phyloP scores from a whole-genome alignment of 2,329 filamentous ascomycete species.

The Penicillium brasilianum region DNA sequence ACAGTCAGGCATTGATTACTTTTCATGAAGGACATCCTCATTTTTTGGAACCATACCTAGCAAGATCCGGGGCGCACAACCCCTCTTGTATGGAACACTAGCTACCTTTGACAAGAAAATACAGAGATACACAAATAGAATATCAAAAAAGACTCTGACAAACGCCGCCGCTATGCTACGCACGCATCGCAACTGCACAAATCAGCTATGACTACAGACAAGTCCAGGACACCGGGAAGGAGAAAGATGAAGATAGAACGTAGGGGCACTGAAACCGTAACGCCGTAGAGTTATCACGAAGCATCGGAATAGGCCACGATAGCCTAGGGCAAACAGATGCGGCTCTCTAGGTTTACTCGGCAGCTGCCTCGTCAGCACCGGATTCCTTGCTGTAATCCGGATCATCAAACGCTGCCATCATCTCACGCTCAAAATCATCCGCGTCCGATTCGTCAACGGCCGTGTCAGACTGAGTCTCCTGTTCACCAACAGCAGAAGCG shows the following conservation, averaged over 20 bases:
- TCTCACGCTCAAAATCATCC: conserved; percentile 57
- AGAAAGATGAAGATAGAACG: conserved; percentile 3
- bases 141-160: conserved; percentile 17
- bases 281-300: not conserved
- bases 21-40: conserved; percentile 3
- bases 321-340: not conserved
- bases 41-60: conserved; percentile 11
- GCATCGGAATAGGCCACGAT: not conserved
- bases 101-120: conserved; percentile 5
- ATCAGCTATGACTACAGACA: conserved; percentile 10
- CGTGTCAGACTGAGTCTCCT: not conserved
- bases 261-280: conserved; percentile 4
- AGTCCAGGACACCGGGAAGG: conserved; percentile 4
- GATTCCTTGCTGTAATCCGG: not conserved
- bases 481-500: not conserved
- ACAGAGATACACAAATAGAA: not conserved
- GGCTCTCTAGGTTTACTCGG: not conserved
- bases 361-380: not conserved
- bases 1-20: not conserved
- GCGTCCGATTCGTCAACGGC: conserved; percentile 41
- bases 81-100: conserved; percentile 8
- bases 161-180: conserved; percentile 41
- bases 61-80: not conserved
- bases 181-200: conserved; percentile 34
- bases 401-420: conserved; percentile 64